Conservation (phyloP, 257 asterid genomes). For the Jacaranda mimosifolia region DNA sequence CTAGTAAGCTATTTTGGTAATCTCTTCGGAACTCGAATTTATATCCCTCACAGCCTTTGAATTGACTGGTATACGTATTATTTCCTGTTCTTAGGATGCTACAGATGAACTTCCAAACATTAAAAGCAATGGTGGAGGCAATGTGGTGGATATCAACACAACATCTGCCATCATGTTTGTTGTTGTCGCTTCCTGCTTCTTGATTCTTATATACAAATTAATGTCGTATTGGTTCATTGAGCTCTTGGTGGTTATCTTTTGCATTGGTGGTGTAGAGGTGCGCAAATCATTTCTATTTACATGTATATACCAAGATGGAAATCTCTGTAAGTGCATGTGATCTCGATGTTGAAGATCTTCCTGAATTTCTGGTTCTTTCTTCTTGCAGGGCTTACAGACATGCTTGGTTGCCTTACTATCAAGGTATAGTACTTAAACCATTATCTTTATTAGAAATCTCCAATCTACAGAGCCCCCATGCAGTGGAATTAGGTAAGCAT, state of each 20-base stretch:
- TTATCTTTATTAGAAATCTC: neutral
- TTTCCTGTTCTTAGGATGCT: conserved; percentile 62
- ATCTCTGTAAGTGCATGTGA: too few species aligned
- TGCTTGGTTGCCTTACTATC: conserved; percentile 82
- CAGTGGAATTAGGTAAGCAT: neutral
- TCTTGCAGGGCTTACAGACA: conserved; percentile 83
- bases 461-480: neutral
- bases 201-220: conserved; percentile 75
- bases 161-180: conserved; percentile 80
- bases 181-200: conserved; percentile 84
- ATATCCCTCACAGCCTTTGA: neutral
- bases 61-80: conserved; percentile 18
- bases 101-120: conserved; percentile 61
- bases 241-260: conserved; percentile 80
- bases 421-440: conserved; percentile 48
- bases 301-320: neutral
- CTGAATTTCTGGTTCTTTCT: conserved; percentile 23
- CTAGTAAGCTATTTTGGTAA: conserved; percentile 8
- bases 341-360: conserved; percentile 22
- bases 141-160: conserved; percentile 78
- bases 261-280: conserved; percentile 94
- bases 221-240: conserved; percentile 92
- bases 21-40: conserved; percentile 7
- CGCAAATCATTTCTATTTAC: conserved; percentile 30
- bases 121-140: conserved; percentile 58